Evolutionary conservation across 495 filamentous ascomycete genomes (phyloP), one percentile per base, ranked within the genome.

Genomic region (Margaritispora aquatica): DNA sequence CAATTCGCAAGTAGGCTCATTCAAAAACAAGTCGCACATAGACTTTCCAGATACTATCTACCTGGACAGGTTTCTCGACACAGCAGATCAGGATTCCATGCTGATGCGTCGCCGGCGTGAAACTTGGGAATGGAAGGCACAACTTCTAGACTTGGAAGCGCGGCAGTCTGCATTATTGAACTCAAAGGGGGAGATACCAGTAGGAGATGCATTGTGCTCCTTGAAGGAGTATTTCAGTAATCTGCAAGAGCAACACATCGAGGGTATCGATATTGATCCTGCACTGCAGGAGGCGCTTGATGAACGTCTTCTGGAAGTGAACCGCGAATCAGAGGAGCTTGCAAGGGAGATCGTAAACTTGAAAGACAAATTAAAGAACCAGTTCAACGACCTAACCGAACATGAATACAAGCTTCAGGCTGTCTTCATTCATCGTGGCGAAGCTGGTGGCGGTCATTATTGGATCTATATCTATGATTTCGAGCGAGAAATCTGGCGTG

Each of bases 401-500:
- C 70, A 89, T 22, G 78, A 84, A 1, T 99, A 97, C 70, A 83
- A 80, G n/a, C 82, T 99, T 13, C 89, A 95, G 57, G 89, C 94
- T 0, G 88, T 97, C 21, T 93, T 97, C 70, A 89, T 96, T 52
- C 95, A 99, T 67, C 82, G 86, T 3, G 95, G 87, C 47, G 74
- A 66, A 15, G 62, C 72, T 7, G 63, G 67, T 1, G 88, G 87
- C 51, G 94, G 94, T 1, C 94, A 98, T 70, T 99, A 97, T 75
- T 99, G 89, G 84, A 91, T 97, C 58, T 97, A 92, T 78, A 96
- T 98, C 64, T 87, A 84, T 68, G 94, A 97, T 70, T 96, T 95
- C 69, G 77, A 84, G 55, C 77, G 80, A 34, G 76, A 86, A 19
- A 73, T 92, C 48, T 98, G 94, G 91, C 87, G 90, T 51, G 90